A percentile compares a stretch with the other conserved stretches of the same genome.
Evolutionary conservation across 805 yeast genomes (phyloP).

Genomic region (Kuraishia capsulata): DNA sequence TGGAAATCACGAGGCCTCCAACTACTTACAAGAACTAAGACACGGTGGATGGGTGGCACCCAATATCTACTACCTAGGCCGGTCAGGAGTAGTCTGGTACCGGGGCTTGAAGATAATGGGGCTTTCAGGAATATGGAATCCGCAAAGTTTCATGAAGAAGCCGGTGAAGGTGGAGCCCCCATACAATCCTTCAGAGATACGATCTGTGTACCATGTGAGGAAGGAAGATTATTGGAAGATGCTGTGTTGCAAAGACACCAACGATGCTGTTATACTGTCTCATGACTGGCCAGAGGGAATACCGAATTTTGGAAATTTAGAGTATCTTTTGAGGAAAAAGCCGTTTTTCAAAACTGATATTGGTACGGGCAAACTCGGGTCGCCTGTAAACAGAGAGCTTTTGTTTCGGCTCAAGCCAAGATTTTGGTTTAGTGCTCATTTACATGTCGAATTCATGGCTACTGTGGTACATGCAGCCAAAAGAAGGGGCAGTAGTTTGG

Average conservation of each 20-base stretch:
- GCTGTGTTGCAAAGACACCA: constrained; percentile 20
- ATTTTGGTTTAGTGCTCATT: constrained; percentile 84
- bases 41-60: constrained; percentile 94
- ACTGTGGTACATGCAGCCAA: constrained; percentile 26
- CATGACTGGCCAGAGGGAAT: constrained; percentile 96
- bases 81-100: constrained; percentile 63
- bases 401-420: constrained; percentile 48
- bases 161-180: constrained; percentile 33
- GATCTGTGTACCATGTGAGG: constrained; percentile 69
- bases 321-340: constrained; percentile 42
- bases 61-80: constrained; percentile 78
- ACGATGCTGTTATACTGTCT: constrained; percentile 40
- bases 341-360: constrained; percentile 65
- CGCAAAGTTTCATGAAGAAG: constrained; percentile 32
- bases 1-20: constrained; percentile 91
- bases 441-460: constrained; percentile 72
- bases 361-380: constrained; percentile 53
- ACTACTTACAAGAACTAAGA: constrained; percentile 60
- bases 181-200: constrained; percentile 31
- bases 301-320: constrained; percentile 52
- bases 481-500: constrained; percentile 5
- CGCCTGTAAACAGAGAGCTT: constrained; percentile 52
- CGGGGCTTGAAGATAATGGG: constrained; percentile 76
- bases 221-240: constrained; percentile 54
- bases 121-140: constrained; percentile 73